Evolutionary conservation across 1,284 basidiomycete genomes (phyloP), one percentile per base, ranked within the genome.

Genomic region (Sanghuangporus sanghuang): DNA sequence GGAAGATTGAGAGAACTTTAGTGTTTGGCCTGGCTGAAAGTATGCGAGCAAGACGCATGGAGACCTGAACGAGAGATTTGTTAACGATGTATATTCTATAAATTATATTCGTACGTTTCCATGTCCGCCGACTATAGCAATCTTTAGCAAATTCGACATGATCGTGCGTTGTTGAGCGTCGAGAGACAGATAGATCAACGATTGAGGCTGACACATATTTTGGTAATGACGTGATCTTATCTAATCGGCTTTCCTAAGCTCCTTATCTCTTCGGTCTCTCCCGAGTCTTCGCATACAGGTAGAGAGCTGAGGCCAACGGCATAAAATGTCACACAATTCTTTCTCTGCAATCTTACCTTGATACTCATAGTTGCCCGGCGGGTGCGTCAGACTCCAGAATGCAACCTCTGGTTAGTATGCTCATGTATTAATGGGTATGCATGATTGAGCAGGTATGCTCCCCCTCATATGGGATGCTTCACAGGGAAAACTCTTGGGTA

Each of bases 1-100:
- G 81, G 64, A 89, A 84, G 54, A 89, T 78, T 2, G 85, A 86
- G 36, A 80, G 79, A 18, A 89, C 80, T n/a, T 71, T 67, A 68
- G 84, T 76, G 0, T 71, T 73, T 32, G 66, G 68, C 23, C 67
- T 63, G 1, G 75, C 70, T 3, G 80, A 75, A 21, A 84, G 76
- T 6, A 81, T 71, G 18, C 73, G 73, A 0, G 86, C 79, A 54
- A 89, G 81, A 54, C 80, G 81, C 16, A 85, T 76, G 27, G 85
- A 80, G 55, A 87, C 78, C 82, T 84, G 63, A 9, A 23, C 27
- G 12, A n/a, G 38, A 35, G 7, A 12, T 32, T 11, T 40, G 36
- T 58, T 16, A 64, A 27, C 16, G 2, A 36, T 50, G 53, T 42
- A 40, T 9, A 23, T 9, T 42, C 6, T n/a, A 32, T 11, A 42